Evolutionary conservation across 139 green algal species (phyloP).

Genomic region (Chlamydomonas urium): DNA sequence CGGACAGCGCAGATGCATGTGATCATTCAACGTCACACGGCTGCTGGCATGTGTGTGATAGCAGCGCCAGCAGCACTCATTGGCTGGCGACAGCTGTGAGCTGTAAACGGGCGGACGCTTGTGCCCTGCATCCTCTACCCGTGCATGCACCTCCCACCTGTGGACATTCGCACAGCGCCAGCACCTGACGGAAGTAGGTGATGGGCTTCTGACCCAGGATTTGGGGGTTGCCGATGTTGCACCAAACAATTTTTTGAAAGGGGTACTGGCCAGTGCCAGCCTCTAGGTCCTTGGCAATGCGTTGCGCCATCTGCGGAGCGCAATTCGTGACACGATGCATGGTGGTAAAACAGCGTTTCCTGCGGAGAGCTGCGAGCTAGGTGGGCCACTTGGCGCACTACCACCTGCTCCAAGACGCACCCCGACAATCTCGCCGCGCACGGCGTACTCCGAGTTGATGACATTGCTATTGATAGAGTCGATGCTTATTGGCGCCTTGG

Average conservation of each 20-base stretch:
- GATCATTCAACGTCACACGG: not conserved
- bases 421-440: slow-evolving; percentile 83
- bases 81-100: not conserved
- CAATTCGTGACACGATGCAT: slow-evolving; percentile 28
- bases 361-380: not conserved
- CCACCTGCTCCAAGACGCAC: slow-evolving; percentile 1
- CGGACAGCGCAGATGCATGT: not conserved
- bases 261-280: slow-evolving; percentile 47
- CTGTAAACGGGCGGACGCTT: not conserved
- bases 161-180: slow-evolving; percentile 80
- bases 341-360: slow-evolving; percentile 23
- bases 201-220: slow-evolving; percentile 90
- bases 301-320: slow-evolving; percentile 44
- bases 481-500: too few relatives aligned
- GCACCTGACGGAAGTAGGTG: slow-evolving; percentile 85
- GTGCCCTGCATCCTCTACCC: not conserved
- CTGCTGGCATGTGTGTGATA: too few relatives aligned
- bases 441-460: slow-evolving; percentile 60
- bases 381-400: too few relatives aligned
- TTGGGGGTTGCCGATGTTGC: slow-evolving; percentile 94
- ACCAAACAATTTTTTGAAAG: slow-evolving; percentile 74
- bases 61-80: too few relatives aligned
- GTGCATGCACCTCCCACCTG: slow-evolving; percentile 37
- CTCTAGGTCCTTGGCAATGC: slow-evolving; percentile 64
- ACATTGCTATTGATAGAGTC: slow-evolving; percentile 38